Conservation (phyloP, 805 yeast species). For the Schwanniomyces sp. region DNA sequence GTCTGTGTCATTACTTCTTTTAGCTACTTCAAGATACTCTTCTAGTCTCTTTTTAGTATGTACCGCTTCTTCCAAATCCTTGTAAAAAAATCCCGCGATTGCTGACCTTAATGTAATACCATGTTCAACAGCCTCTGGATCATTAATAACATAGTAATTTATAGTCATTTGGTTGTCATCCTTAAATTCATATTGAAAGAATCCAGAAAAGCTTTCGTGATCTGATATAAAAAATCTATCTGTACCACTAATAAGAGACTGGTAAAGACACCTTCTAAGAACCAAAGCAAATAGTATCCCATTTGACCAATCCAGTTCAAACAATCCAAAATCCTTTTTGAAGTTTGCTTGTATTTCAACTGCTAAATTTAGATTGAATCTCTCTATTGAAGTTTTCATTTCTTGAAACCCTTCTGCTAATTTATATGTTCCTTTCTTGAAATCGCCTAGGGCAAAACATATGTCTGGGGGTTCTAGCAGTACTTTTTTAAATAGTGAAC, state of each 20-base stretch:
- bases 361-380: too few relatives aligned
- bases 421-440: neutral
- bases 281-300: neutral
- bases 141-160: neutral
- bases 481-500: neutral
- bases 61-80: neutral
- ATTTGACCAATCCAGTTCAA: neutral
- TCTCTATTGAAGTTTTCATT: too few relatives aligned
- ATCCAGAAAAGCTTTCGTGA: neutral
- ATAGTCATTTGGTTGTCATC: neutral
- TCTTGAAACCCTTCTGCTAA: constrained; percentile 2
- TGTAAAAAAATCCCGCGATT: constrained; percentile 3
- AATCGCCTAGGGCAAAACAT: constrained; percentile 3
- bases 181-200: neutral
- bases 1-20: too few relatives aligned
- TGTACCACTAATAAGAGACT: neutral
- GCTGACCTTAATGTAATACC: constrained; percentile 5
- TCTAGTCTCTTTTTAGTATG: neutral
- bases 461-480: neutral
- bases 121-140: constrained; percentile 4
- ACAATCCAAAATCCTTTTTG: neutral
- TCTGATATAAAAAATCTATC: neutral
- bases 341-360: too few relatives aligned
- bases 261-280: neutral
- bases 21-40: too few relatives aligned